phyloP scores from a whole-genome alignment of 106 monocot genomes.

The Narthecium ossifragum region DNA sequence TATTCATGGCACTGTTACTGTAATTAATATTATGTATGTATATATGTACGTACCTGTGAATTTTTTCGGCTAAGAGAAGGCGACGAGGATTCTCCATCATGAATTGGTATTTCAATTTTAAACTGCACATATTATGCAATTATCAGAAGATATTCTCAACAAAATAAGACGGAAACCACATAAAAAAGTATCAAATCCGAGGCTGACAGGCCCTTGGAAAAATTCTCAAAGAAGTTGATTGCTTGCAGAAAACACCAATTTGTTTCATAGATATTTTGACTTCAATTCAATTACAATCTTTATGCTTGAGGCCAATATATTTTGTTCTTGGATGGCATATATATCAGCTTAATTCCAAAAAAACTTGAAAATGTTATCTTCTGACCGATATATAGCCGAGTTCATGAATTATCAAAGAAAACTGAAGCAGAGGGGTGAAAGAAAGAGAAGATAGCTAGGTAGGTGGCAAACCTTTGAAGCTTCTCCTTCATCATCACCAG shows the following conservation, averaged over 20 bases:
- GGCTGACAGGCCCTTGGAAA: too few species aligned
- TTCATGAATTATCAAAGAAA: background rate
- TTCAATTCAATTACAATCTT: too few species aligned
- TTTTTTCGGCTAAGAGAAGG: slow-evolving; percentile 19
- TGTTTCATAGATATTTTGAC: too few species aligned
- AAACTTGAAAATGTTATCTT: background rate
- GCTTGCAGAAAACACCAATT: too few species aligned
- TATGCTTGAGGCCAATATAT: background rate
- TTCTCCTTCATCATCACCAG: slow-evolving; percentile 8
- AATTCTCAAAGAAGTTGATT: too few species aligned
- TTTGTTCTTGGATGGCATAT: too few species aligned
- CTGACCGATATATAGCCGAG: background rate
- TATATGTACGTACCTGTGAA: too few species aligned
- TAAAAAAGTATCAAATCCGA: too few species aligned
- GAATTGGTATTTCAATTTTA: slow-evolving; percentile 1
- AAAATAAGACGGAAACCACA: background rate
- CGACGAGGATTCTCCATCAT: slow-evolving; percentile 9
- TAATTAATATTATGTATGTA: too few species aligned
- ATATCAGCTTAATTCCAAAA: background rate
- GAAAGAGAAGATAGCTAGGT: background rate
- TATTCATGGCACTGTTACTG: too few species aligned
- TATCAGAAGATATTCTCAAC: background rate
- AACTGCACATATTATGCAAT: too few species aligned
- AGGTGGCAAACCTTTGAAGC: slow-evolving; percentile 3
- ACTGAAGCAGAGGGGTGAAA: background rate